Evolutionary conservation across 225 moss, liverwort and hornwort species (phyloP).

Genomic region (Pseudisothecium myosuroides): DNA sequence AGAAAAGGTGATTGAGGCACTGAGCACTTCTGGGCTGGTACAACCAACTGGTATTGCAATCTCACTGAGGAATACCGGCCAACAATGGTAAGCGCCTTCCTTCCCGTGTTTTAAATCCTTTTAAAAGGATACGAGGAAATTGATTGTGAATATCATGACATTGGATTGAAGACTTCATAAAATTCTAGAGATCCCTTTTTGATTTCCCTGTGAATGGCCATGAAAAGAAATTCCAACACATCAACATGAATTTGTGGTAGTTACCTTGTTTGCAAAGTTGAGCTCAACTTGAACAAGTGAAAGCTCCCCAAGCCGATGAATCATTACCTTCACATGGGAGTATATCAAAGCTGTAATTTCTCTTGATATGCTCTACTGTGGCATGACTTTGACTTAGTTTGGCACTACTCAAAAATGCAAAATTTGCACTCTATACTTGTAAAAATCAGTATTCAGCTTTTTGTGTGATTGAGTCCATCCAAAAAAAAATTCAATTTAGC

Average conservation of each 20-base stretch:
- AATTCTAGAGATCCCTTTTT: not conserved
- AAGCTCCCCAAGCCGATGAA: not conserved
- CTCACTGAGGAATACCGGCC: slow-evolving; percentile 24
- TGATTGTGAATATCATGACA: not conserved
- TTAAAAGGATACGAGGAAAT: not conserved
- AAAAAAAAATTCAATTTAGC: not conserved
- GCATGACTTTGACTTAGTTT: not conserved
- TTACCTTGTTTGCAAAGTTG: not conserved
- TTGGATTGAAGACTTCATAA: not conserved
- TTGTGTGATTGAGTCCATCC: not conserved
- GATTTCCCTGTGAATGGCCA: not conserved
- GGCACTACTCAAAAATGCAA: not conserved
- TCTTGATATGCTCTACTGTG: not conserved
- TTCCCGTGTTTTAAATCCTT: not conserved
- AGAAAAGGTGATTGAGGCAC: slow-evolving; percentile 16
- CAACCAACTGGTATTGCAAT: slow-evolving; percentile 25
- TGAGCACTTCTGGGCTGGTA: slow-evolving; percentile 11
- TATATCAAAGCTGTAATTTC: not conserved
- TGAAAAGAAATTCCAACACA: not conserved
- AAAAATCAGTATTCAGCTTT: too few species aligned
- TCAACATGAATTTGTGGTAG: not conserved
- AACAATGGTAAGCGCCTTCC: slow-evolving; percentile 18
- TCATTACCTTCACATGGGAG: not conserved
- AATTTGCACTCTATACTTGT: not conserved
- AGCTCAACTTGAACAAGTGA: not conserved